Evolutionary conservation across 306 rosid species (phyloP).

Genomic region (Trifolium repens): DNA sequence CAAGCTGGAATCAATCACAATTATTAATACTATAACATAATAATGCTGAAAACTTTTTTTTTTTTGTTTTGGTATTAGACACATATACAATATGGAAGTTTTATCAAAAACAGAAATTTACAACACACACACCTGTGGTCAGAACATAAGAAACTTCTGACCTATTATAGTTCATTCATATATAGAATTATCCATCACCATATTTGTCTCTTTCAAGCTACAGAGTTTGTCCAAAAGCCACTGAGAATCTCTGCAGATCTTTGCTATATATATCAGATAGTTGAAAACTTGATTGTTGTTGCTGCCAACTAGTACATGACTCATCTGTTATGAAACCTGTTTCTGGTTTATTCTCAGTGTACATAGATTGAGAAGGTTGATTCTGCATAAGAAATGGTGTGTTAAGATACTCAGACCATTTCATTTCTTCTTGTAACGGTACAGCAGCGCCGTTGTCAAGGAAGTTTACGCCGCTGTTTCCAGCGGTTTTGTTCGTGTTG

Average conservation of each 20-base stretch:
- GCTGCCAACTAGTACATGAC: conserved; percentile 53
- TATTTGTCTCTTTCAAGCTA: conserved; percentile 50
- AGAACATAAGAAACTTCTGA: conserved; percentile 53
- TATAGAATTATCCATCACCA: conserved; percentile 34
- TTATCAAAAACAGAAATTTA: conserved; percentile 36
- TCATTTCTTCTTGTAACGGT: conserved; percentile 60
- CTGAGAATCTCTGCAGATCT: conserved; percentile 86
- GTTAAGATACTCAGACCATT: conserved; percentile 83
- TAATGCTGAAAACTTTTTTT: conserved; percentile 26
- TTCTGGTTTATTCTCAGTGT: conserved; percentile 65
- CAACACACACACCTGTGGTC: conserved; percentile 69
- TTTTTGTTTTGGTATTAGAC: conserved; percentile 43
- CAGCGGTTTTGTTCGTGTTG: conserved; percentile 44
- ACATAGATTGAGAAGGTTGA: conserved; percentile 58
- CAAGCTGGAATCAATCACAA: conserved; percentile 50
- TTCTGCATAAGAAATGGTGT: conserved; percentile 59
- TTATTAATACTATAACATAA: conserved; percentile 47
- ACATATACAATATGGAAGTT: conserved; percentile 65
- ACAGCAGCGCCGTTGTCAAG: conserved; percentile 40
- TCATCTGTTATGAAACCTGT: conserved; percentile 52
- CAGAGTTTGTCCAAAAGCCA: conserved; percentile 88
- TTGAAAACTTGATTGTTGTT: conserved; percentile 44
- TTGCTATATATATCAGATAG: conserved; percentile 67
- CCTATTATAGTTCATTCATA: conserved; percentile 40
- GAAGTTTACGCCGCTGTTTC: conserved; percentile 43